Percentiles rank a stretch among this genome's conserved stretches.
Conservation (phyloP, 495 filamentous ascomycete genomes). For the Pseudoneurospora amorphoporcata region DNA sequence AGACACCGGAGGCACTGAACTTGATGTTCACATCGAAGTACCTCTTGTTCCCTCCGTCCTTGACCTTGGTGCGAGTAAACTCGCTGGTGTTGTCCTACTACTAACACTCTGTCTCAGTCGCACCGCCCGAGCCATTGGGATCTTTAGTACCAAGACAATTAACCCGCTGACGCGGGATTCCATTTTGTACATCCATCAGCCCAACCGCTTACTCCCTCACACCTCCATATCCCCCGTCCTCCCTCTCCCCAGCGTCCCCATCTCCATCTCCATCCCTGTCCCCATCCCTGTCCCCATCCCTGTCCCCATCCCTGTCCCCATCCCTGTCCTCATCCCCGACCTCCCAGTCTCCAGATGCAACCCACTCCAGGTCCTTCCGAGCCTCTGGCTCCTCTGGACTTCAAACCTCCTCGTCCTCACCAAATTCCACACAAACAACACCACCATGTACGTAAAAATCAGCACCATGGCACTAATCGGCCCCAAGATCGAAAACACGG, state of each 20-base stretch:
- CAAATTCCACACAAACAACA: background rate
- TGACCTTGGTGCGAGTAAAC: too few species aligned
- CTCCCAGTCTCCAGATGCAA: background rate
- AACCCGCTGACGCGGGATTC: background rate
- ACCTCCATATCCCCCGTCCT: background rate
- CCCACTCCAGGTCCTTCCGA: background rate
- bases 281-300: background rate
- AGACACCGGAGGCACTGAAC: too few species aligned
- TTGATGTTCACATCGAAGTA: too few species aligned
- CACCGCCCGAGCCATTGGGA: too few species aligned
- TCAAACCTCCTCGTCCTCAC: background rate
- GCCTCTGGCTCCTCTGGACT: background rate
- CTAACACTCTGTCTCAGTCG: background rate
- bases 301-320: too few species aligned
- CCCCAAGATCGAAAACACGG: constrained; percentile 36
- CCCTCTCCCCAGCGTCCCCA: background rate
- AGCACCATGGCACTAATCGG: constrained; percentile 7
- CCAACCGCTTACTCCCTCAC: background rate
- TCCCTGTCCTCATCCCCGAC: too few species aligned
- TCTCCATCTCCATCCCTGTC: too few species aligned
- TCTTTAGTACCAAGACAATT: background rate
- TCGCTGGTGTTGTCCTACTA: too few species aligned
- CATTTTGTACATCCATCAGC: background rate
- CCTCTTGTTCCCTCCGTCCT: too few species aligned
- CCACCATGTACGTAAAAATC: background rate